Evolutionary conservation across 441 rosid genomes (phyloP), one percentile per base, ranked within the genome.

Genomic region (Macaranga tanarius): DNA sequence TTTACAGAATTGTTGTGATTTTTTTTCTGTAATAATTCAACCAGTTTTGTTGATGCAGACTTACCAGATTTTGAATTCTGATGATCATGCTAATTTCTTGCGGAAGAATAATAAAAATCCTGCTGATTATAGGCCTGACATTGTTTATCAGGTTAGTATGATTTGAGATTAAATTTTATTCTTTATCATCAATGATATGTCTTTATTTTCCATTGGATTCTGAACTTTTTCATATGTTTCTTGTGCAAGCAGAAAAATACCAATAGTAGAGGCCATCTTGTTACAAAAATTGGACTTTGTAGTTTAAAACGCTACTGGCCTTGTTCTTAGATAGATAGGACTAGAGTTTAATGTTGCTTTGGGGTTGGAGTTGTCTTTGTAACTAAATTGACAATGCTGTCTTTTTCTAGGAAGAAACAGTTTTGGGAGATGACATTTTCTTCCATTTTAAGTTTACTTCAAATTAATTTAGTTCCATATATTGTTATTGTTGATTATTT

Each of bases 81-180:
- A 93, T 71, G 95, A 91, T 67, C 98, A 91, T 58, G 79, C 91
- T 23, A 87, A 88, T 82, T 91, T 93, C 86, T 79, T 93, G 86
- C 72, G 75, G 62, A 89, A 83, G 70, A 87, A 88, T 45, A 80
- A 87, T 58, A 89, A 86, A 80, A 85, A 86, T 70, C 95, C 94
- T 23, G 89, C 87, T 60, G 90, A 91, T 72, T 91, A 86, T 81
- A 75, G 97, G 73, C 97, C 98, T 40, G 95, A 93, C 77, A 93
- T 91, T 58, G 74, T 81, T 73, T 90, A 88, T 75, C 93, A 92
- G 97, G 97, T 89, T 17, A 57, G 56, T 71, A 76, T 17, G 22
- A 8, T 54, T 67, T 62, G 45, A 23, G 19, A 12, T 69, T 25
- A 3, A 56, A 25, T 5, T 1, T 26, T 65, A 22, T 44, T 55